Base-by-base conservation (phyloP, 176 grass and related monocot species). In the Musa itinerans region DNA sequence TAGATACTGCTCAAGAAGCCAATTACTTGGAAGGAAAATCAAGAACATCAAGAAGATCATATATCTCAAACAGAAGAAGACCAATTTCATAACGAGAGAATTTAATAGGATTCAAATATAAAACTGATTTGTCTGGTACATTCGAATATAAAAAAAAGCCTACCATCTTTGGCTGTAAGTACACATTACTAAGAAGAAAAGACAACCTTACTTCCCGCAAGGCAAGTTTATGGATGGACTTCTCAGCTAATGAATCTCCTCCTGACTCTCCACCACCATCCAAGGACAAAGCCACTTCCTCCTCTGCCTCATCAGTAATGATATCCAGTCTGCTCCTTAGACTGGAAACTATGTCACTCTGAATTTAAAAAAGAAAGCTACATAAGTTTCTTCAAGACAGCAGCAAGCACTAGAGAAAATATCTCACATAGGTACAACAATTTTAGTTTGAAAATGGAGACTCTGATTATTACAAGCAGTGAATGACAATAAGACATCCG, bases 251-350 rank as follows among this genome's bases (percentile, higher is more conserved):
- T 81, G 52, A 73, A 64, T 56, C 81, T 19, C 83, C 78, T 72
- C 68, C 26, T 68, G 20, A 74, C 68, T 78, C 56, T 58, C 29
- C 20, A 13, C 22, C 74, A 74, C 49, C 50, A 17, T 52, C 27
- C 23, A 48, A 50, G 20, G 61, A 34, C 75, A 66, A 53, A 24
- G 75, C 75, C 11, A 24, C 70, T 26, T 83, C 85, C 81, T 78
- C 87, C 76, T 97, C 90, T 76, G 73, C 82, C 63, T 97, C 88
- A 65, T 97, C 94, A 11, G 89, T 76, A 54, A 91, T 82, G 25
- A 97, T 84, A 51, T 97, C 90, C 19, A 97, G 76, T 85, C 94
- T 89, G 79, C 90, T 93, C 78, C 84, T 83, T 76, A 97, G 53
- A 80, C 88, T 91, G 52, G 76, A 65, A 63, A 91, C 70, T 64